These are phyloP conservation scores for Prasinococcaceae sp. DNA, from an alignment of 139 green algal genomes.

Conservation along the genomic window DNA sequence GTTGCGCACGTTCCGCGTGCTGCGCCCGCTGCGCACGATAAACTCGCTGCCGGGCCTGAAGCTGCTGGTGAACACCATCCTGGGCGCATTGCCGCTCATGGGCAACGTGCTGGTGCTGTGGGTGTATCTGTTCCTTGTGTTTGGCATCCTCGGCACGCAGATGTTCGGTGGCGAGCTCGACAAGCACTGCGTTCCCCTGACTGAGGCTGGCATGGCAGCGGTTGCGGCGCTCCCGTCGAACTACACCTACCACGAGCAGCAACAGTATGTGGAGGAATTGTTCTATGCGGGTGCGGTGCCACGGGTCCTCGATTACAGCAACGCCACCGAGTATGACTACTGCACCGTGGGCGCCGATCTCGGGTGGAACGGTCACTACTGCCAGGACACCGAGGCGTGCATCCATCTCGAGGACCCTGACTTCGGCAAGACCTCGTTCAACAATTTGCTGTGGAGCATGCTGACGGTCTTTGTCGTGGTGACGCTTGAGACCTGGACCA, in stretches of 20 bases:
- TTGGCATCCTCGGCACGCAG: constrained; percentile 24
- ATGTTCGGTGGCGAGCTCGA: constrained; percentile 18
- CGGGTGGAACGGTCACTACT: too few species aligned
- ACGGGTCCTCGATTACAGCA: too few species aligned
- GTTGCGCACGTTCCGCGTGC: constrained; percentile 12
- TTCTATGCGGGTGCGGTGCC: too few species aligned
- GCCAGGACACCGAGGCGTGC: neutral
- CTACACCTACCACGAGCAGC: too few species aligned
- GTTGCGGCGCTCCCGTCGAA: too few species aligned
- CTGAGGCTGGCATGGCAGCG: constrained; percentile 33
- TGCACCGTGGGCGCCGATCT: too few species aligned
- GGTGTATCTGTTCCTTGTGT: constrained; percentile 18
- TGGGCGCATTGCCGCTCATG: constrained; percentile 17
- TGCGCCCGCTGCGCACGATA: constrained; percentile 22
- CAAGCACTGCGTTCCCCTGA: constrained; percentile 15
- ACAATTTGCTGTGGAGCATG: constrained; percentile 10
- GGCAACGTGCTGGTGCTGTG: constrained; percentile 18
- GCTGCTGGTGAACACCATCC: constrained; percentile 20
- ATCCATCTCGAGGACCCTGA: constrained; percentile 5
- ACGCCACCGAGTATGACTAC: too few species aligned
- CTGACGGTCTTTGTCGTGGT: constrained; percentile 19
- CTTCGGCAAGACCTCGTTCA: constrained; percentile 13
- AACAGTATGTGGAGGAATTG: too few species aligned
- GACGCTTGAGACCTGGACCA: constrained; percentile 17
- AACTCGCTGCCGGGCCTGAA: constrained; percentile 12